phyloP scores from a whole-genome alignment of 345 rosid genomes.

The Bruguiera gymnorhiza region DNA sequence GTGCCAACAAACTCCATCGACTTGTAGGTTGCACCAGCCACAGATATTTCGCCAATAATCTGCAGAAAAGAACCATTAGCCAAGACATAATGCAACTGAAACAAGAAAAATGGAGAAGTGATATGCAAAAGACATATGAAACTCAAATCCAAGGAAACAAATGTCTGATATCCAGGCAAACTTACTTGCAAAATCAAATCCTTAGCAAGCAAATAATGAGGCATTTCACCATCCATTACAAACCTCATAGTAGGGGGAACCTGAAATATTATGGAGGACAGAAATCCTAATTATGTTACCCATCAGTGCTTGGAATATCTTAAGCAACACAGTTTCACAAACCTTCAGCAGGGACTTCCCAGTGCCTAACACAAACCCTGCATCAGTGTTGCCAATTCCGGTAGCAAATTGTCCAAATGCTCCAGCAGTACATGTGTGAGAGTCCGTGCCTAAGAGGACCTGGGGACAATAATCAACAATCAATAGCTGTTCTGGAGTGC shows the following conservation, averaged over 20 bases:
- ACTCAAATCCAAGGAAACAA: background rate
- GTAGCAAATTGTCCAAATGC: conserved; percentile 99
- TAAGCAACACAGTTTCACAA: conserved; percentile 15
- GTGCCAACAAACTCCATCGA: conserved; percentile 95
- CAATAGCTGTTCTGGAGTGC: background rate
- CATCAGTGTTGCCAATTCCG: conserved; percentile 98
- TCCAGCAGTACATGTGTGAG: conserved; percentile 98
- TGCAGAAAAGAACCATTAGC: conserved; percentile 22
- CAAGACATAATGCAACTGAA: background rate
- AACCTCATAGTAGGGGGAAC: conserved; percentile 92
- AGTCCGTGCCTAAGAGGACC: conserved; percentile 95
- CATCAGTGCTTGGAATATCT: background rate
- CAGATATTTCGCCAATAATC: conserved; percentile 97
- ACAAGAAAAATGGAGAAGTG: background rate
- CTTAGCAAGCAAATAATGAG: conserved; percentile 80
- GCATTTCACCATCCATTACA: conserved; percentile 97
- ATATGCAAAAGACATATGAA: background rate
- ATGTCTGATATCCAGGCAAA: conserved; percentile 8
- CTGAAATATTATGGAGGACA: conserved; percentile 31
- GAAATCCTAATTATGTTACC: background rate
- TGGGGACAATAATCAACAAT: conserved; percentile 22
- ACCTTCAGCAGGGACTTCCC: conserved; percentile 96
- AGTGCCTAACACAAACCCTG: conserved; percentile 85
- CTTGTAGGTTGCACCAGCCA: conserved; percentile 94
- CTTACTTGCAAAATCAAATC: conserved; percentile 96